Evolutionary conservation across 2,329 filamentous ascomycete genomes (phyloP).

Genomic region (Exophiala oligosperma): DNA sequence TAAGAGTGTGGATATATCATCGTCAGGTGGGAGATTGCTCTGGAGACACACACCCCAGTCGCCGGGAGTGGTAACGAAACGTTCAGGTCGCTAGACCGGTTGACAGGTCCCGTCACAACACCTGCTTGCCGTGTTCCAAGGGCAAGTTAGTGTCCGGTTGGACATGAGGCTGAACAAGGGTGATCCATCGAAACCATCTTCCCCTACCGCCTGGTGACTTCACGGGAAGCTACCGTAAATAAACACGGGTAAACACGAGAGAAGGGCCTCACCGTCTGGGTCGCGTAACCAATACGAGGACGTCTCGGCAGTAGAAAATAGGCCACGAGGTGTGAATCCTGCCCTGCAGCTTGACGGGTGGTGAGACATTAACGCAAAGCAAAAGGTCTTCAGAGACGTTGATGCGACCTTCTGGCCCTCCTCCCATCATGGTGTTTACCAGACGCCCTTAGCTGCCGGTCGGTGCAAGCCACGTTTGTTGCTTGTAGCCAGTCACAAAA

Average conservation of each 20-base stretch:
- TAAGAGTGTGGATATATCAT: constrained; percentile 1
- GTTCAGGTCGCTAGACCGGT: constrained; percentile 12
- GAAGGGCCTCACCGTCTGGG: no score
- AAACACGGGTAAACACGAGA: no score
- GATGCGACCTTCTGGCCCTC: background rate
- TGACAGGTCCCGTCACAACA: constrained; percentile 3
- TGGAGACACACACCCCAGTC: background rate
- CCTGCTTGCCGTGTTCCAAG: background rate
- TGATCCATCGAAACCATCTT: background rate
- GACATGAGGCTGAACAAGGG: background rate
- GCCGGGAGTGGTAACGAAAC: constrained; percentile 3
- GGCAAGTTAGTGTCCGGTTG: background rate
- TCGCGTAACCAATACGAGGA: no score
- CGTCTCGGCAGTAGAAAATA: no score
- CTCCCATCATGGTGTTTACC: background rate
- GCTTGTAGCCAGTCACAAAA: background rate
- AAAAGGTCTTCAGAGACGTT: background rate
- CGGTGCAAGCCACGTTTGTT: background rate
- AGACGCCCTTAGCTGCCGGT: background rate
- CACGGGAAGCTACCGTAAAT: no score
- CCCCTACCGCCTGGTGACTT: no score
- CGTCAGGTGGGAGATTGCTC: constrained; percentile 11
- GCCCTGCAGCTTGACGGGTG: background rate
- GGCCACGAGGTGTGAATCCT: no score
- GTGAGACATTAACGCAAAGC: background rate